Percentiles rank a stretch among this genome's conserved stretches.
Conservation (phyloP, 331 rosid species). For the Cydonia oblonga region DNA sequence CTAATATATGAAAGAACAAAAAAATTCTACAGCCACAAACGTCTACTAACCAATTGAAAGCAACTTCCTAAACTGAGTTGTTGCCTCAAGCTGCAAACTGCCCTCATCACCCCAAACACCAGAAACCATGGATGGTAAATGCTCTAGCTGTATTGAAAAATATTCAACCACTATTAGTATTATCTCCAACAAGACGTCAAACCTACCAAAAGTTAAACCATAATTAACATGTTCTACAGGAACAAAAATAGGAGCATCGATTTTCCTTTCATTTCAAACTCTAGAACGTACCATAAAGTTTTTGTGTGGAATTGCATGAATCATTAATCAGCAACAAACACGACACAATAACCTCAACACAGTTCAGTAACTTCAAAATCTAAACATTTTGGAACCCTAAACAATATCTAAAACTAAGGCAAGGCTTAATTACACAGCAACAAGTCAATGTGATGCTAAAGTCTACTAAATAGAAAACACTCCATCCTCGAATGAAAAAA, state of each 20-base stretch:
- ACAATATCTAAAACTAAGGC: background rate
- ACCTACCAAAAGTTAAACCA: background rate
- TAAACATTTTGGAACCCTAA: background rate
- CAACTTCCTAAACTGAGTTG: slow-evolving; percentile 79
- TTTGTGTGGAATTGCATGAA: background rate
- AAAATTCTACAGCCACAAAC: background rate
- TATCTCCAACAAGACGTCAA: background rate
- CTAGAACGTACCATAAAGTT: background rate
- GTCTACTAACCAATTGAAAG: slow-evolving; percentile 61
- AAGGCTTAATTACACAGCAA: background rate
- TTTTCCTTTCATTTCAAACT: background rate
- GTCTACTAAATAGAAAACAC: background rate
- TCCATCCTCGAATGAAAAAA: background rate
- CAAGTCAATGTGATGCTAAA: background rate
- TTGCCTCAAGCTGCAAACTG: slow-evolving; percentile 56
- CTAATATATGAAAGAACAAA: background rate
- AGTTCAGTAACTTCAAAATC: background rate
- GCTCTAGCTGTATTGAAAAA: slow-evolving; percentile 49
- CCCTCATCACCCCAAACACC: slow-evolving; percentile 56
- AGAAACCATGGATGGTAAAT: slow-evolving; percentile 68
- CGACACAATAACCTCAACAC: background rate
- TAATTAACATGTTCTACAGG: background rate
- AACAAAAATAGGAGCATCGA: background rate
- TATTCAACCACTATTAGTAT: background rate
- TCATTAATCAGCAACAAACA: background rate